Base-by-base conservation (phyloP, 176 grass and related monocot genomes). In the Eremochloa ophiuroides region DNA sequence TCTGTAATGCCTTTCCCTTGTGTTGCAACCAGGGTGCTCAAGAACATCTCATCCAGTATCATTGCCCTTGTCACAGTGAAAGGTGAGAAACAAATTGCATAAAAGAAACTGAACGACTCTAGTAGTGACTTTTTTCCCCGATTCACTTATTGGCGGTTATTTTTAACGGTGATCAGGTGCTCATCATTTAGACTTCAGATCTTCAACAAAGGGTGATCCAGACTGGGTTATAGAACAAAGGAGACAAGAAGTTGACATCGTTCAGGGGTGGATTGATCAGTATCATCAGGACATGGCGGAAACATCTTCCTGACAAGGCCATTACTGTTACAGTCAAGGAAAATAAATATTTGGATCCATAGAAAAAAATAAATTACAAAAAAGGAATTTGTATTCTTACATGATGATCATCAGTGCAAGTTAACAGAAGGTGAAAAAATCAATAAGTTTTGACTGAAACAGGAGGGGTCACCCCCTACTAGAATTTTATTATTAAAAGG, bases 1-100 rank as follows among this genome's bases (percentile, higher is more conserved):
- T 40, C 41, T 8, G 7, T 80, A 75, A 75, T 23, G 2, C 1
- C 27, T 42, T 87, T 23, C 18, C 2, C 22, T 31, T 20, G 9
- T 62, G 31, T 40, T 78, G 20, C 76, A 77, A 81, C 39, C 83
- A 99, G 96, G 88, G 93, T 99, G 12, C 91, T 99, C 53, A 99
- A 88, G 81, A 99, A 90, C 75, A 93, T 99, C 84, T 99, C 93
- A 76, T 84, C 85, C 59, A 99, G 85, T 83, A 95, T 99, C 67
- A 56, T 88, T 37, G 96, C 96, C 75, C 91, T 99, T 40, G 96
- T 95, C 64, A 93, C 96, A 15, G 79, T 89, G 44, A 84, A 95
- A 88, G 93, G 96, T 93, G 18, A 88, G 82, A n/a, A 75, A 42
- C 6, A 71, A 76, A 25, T 9, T 63, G 80, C 16, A 59, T 14